These are phyloP conservation scores for Plasmodium berghei DNA, from an alignment of 169 alveolate genomes.

Conservation along the genomic window DNA sequence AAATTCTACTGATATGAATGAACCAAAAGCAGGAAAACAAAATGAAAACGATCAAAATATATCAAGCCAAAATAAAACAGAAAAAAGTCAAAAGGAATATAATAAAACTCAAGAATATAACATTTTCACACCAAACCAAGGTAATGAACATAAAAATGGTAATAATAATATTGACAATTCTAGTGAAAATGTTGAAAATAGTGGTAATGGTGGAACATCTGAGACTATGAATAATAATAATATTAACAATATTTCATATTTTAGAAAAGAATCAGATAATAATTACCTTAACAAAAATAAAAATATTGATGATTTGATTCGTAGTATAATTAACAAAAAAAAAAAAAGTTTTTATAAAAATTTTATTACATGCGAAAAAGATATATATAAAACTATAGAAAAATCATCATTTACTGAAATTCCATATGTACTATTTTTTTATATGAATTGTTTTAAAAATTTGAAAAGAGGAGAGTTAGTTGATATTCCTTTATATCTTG, in stretches of 20 bases:
- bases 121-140: background rate
- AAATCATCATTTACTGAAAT: slow-evolving; percentile 85
- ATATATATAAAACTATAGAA: slow-evolving; percentile 88
- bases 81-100: too few species aligned
- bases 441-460: slow-evolving; percentile 88
- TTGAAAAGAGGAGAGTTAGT: slow-evolving; percentile 92
- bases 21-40: background rate
- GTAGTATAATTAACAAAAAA: slow-evolving; percentile 9
- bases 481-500: slow-evolving; percentile 91
- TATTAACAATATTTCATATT: background rate
- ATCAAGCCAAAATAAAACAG: too few species aligned
- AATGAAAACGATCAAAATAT: background rate
- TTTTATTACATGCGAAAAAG: slow-evolving; percentile 68
- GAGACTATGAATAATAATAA: background rate
- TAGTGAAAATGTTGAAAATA: background rate
- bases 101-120: too few species aligned
- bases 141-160: slow-evolving; percentile 10
- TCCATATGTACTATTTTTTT: slow-evolving; percentile 91
- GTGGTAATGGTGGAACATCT: too few species aligned
- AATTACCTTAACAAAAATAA: slow-evolving; percentile 31
- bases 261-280: slow-evolving; percentile 61
- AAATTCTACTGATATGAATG: slow-evolving; percentile 6
- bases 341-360: slow-evolving; percentile 58
- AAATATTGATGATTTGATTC: slow-evolving; percentile 21
- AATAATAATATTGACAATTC: slow-evolving; percentile 19